Evolutionary conservation across 768 basidiomycete species (phyloP).

Genomic region (Calocybe gangraenosa): DNA sequence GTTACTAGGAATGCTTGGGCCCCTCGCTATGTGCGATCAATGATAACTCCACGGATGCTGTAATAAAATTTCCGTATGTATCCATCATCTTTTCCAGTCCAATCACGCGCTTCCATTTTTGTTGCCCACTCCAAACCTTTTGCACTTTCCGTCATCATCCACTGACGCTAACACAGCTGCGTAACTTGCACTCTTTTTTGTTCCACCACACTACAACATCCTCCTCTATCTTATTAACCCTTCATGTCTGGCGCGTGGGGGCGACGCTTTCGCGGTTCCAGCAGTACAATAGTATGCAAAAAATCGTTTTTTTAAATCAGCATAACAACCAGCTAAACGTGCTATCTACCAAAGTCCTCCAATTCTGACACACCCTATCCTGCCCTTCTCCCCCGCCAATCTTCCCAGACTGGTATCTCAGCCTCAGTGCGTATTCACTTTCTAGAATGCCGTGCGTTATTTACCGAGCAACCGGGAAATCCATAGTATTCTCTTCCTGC

Average conservation of each 20-base stretch:
- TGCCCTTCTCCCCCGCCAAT: constrained; percentile 1
- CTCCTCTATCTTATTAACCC: background rate
- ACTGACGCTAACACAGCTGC: too few species aligned
- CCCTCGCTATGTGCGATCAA: background rate
- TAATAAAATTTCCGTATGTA: constrained; percentile 11
- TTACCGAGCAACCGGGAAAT: too few species aligned
- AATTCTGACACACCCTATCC: constrained; percentile 21
- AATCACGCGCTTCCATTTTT: constrained; percentile 4
- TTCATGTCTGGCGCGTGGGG: constrained; percentile 14
- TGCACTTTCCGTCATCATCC: too few species aligned
- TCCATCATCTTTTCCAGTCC: background rate
- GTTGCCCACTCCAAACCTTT: too few species aligned
- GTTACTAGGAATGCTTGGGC: too few species aligned
- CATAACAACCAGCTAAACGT: background rate
- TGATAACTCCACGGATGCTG: constrained; percentile 6
- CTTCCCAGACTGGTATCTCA: constrained; percentile 13
- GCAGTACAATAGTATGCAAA: constrained; percentile 11
- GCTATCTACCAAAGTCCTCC: constrained; percentile 8
- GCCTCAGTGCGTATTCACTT: constrained; percentile 12
- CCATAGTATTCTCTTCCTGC: constrained; percentile 47
- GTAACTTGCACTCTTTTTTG: background rate
- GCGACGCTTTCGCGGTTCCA: constrained; percentile 12
- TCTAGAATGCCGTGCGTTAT: too few species aligned
- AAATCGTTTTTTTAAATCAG: constrained; percentile 2
- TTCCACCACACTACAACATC: background rate